Evolutionary conservation across 2,329 filamentous ascomycete species (phyloP).

Genomic region (Tympanopsis confertula): DNA sequence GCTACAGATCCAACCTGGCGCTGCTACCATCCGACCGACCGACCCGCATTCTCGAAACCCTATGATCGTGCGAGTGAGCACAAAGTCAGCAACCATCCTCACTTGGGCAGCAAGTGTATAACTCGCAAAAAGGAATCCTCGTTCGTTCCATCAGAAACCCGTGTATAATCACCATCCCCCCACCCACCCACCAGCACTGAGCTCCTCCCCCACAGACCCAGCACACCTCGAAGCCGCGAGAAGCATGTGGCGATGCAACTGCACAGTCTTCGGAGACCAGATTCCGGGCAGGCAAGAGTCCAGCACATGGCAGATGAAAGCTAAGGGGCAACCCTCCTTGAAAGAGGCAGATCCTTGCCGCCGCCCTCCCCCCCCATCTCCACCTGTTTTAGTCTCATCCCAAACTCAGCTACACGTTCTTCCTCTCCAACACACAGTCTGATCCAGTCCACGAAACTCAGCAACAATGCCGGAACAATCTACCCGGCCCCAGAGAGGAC

Average conservation of each 20-base stretch:
- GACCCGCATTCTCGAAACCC: too few relatives aligned
- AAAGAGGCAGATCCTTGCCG: too few relatives aligned
- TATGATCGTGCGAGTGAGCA: too few relatives aligned
- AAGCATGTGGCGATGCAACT: neutral
- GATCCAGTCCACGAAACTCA: neutral
- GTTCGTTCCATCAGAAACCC: neutral
- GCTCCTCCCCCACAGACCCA: neutral
- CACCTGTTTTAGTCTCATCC: too few relatives aligned
- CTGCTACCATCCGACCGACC: too few relatives aligned
- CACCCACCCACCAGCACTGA: neutral
- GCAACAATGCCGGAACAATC: neutral
- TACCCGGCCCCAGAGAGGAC: neutral
- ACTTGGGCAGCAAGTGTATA: neutral
- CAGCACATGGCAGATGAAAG: neutral
- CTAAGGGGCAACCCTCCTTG: neutral
- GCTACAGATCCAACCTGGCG: too few relatives aligned
- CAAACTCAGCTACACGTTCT: too few relatives aligned
- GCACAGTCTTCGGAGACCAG: neutral
- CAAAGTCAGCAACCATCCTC: neutral
- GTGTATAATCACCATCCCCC: neutral
- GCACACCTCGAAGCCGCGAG: neutral
- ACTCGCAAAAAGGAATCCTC: neutral
- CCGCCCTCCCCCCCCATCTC: too few relatives aligned
- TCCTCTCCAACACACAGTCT: too few relatives aligned
- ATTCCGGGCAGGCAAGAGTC: neutral